Evolutionary conservation across 2,329 filamentous ascomycete genomes (phyloP).

Genomic region (Neofusicoccum laricinum): DNA sequence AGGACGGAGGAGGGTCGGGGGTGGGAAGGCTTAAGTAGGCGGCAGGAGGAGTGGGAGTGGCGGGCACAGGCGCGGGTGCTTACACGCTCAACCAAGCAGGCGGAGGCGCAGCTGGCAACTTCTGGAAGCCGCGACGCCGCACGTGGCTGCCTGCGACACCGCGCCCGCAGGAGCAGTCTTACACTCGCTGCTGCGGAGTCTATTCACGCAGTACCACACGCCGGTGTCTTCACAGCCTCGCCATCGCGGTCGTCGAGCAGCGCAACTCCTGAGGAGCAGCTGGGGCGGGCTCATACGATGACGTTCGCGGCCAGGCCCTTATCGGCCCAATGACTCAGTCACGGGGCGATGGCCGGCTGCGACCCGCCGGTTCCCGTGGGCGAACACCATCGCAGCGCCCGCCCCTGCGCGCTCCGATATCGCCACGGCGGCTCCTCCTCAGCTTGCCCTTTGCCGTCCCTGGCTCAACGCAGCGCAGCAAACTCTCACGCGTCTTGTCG

Average conservation of each 20-base stretch:
- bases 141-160: background rate
- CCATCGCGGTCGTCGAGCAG: background rate
- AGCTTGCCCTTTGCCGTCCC: background rate
- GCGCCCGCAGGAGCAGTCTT: background rate
- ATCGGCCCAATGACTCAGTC: conserved; percentile 6
- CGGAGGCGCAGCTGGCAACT: conserved; percentile 9
- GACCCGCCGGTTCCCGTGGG: background rate
- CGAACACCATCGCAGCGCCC: background rate
- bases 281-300: conserved; percentile 5
- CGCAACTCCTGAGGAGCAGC: background rate
- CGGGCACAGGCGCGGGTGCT: conserved; percentile 21
- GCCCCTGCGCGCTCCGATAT: background rate
- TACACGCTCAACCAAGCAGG: background rate
- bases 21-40: conserved; percentile 30
- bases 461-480: background rate
- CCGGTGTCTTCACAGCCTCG: background rate
- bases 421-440: background rate
- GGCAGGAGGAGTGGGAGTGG: conserved; percentile 32
- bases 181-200: too few relatives aligned
- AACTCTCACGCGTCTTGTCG: background rate
- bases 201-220: background rate
- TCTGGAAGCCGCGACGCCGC: conserved; percentile 9
- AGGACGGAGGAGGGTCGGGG: conserved; percentile 20
- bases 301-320: conserved; percentile 14
- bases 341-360: background rate